Conservation (phyloP, 495 filamentous ascomycete genomes). For the Neurospora sp. region DNA sequence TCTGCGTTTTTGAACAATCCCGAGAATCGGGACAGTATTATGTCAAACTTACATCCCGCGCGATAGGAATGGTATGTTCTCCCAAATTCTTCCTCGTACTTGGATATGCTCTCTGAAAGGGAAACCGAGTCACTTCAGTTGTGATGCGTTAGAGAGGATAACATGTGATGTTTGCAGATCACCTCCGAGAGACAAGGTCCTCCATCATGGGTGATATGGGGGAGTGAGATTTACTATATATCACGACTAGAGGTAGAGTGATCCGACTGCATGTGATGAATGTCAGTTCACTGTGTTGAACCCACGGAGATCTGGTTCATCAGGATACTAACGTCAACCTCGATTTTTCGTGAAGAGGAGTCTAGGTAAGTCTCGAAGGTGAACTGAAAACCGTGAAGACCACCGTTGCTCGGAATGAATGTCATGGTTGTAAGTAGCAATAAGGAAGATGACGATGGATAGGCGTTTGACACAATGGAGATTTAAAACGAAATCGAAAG, state of each 20-base stretch:
- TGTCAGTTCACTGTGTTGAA: not conserved
- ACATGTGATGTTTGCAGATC: not conserved
- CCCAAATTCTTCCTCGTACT: slow-evolving; percentile 48
- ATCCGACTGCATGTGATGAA: not conserved
- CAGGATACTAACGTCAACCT: slow-evolving; percentile 21
- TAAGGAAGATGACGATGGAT: not conserved
- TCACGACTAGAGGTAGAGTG: not conserved
- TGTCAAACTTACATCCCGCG: slow-evolving; percentile 24
- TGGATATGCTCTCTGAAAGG: slow-evolving; percentile 28
- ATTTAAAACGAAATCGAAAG: not conserved
- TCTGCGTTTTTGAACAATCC: not conserved
- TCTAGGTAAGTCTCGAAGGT: slow-evolving; percentile 24
- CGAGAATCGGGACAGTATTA: not conserved
- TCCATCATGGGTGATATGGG: not conserved
- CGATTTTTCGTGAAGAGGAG: slow-evolving; percentile 13
- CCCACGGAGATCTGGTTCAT: not conserved
- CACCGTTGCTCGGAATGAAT: slow-evolving; percentile 1
- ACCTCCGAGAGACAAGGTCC: not conserved
- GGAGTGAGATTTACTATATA: slow-evolving; percentile 4
- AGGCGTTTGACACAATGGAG: not conserved
- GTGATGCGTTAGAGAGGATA: not conserved
- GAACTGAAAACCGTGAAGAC: slow-evolving; percentile 19
- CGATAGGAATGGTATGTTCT: slow-evolving; percentile 52
- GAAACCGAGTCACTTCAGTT: slow-evolving; percentile 23
- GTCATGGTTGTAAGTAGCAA: not conserved